A percentile compares a stretch with the other conserved stretches of the same genome.
These are phyloP conservation scores for Fraxinus sp. DNA, from an alignment of 305 asterid genomes.

Conservation along the genomic window DNA sequence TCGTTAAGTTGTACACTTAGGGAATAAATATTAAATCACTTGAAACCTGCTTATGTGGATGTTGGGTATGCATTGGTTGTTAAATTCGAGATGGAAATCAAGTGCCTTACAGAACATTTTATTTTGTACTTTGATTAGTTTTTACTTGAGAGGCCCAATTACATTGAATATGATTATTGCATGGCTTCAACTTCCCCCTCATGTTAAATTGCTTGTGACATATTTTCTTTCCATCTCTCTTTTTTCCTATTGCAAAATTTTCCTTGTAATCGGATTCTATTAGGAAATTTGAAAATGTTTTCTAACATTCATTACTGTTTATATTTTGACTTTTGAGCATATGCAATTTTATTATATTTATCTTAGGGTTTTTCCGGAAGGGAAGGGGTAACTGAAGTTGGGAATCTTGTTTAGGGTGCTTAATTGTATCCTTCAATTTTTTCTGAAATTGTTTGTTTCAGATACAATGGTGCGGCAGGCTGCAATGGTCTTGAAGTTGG, in stretches of 20 bases:
- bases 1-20: neutral
- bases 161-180: neutral
- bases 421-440: neutral
- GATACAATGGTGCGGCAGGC: constrained; percentile 84
- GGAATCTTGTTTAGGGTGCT: neutral
- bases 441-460: constrained; percentile 28
- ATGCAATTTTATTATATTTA: neutral
- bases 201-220: neutral
- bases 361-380: neutral
- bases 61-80: neutral
- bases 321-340: neutral
- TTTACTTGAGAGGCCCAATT: neutral
- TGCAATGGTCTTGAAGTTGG: constrained; percentile 83
- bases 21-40: neutral
- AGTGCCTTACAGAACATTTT: neutral
- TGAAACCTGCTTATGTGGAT: constrained; percentile 11
- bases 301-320: neutral
- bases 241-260: neutral
- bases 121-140: neutral
- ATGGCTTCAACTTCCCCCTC: neutral
- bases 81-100: neutral
- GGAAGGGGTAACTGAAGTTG: neutral
- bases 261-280: neutral
- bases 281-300: neutral
- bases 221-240: neutral